A percentile compares a stretch with the other conserved stretches of the same genome.
Evolutionary conservation across 352 stramenopile species (phyloP).

Genomic region (Albugo laibachii): DNA sequence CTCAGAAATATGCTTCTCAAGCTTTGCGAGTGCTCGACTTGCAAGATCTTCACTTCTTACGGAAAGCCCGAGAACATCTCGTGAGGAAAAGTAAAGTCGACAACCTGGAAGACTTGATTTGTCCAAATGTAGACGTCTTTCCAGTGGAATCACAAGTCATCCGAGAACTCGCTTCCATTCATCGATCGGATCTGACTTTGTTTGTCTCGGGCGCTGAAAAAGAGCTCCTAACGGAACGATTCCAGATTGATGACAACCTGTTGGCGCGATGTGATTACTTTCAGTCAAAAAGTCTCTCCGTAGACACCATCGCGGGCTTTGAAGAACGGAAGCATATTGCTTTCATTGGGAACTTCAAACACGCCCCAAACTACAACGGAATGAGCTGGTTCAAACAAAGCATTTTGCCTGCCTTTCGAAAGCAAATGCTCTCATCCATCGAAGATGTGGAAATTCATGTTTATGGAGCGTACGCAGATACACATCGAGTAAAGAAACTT

Average conservation of each 20-base stretch:
- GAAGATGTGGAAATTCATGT: conserved; percentile 47
- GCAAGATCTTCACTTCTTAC: conserved; percentile 86
- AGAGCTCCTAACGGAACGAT: conserved; percentile 29
- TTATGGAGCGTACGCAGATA: conserved; percentile 58
- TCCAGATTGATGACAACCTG: conserved; percentile 23
- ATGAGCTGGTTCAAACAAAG: conserved; percentile 45
- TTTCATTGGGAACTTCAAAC: conserved; percentile 85
- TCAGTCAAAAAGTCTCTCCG: conserved; percentile 15
- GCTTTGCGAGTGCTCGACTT: conserved; percentile 78
- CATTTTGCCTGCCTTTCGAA: conserved; percentile 60
- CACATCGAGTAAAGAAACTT: conserved; percentile 25
- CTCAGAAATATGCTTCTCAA: conserved; percentile 47
- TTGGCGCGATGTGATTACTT: conserved; percentile 55
- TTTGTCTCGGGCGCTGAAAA: conserved; percentile 50
- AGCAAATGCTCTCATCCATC: conserved; percentile 1
- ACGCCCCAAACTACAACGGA: conserved; percentile 82
- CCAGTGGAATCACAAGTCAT: conserved; percentile 24
- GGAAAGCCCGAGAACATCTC: conserved; percentile 53
- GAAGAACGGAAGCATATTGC: conserved; percentile 39
- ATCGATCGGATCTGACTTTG: conserved; percentile 53
- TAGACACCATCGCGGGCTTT: conserved; percentile 10
- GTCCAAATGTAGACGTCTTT: conserved; percentile 16
- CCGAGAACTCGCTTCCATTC: conserved; percentile 52
- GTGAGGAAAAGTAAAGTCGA: conserved; percentile 31
- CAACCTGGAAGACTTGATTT: conserved; percentile 19